Percentiles rank a stretch among this genome's conserved stretches.
Evolutionary conservation across 2,329 filamentous ascomycete species (phyloP).

Genomic region (Arachnopeziza araneosa): DNA sequence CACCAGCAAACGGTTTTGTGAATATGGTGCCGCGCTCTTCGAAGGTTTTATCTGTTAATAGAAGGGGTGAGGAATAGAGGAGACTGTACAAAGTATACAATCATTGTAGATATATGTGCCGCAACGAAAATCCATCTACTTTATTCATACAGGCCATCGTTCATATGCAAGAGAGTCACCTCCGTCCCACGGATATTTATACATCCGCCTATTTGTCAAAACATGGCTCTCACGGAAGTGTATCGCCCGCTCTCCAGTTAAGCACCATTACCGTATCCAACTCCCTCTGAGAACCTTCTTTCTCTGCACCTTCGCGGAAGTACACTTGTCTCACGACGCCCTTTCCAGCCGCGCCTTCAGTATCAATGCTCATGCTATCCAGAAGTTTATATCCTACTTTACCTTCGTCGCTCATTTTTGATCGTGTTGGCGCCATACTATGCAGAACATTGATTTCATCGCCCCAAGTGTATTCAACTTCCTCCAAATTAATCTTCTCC

Average conservation of each 20-base stretch:
- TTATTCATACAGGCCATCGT: background rate
- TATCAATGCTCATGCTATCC: conserved; percentile 37
- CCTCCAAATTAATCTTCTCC: conserved; percentile 27
- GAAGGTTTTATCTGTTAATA: too few species aligned
- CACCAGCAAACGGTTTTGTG: background rate
- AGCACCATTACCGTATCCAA: conserved; percentile 24
- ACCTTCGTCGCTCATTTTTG: conserved; percentile 44
- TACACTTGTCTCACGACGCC: conserved; percentile 24
- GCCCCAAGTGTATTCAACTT: conserved; percentile 37
- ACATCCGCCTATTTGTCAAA: background rate
- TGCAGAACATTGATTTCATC: conserved; percentile 41
- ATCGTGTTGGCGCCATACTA: conserved; percentile 46
- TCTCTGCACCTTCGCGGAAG: conserved; percentile 14
- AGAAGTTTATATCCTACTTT: conserved; percentile 55
- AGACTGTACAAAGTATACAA: background rate
- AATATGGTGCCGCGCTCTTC: too few species aligned
- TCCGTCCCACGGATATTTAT: background rate
- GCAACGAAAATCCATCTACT: background rate
- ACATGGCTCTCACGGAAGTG: background rate
- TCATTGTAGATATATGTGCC: background rate
- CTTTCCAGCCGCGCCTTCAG: conserved; percentile 16
- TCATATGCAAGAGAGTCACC: background rate
- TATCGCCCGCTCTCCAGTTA: conserved; percentile 16
- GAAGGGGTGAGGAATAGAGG: background rate
- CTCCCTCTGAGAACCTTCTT: conserved; percentile 11